These are phyloP conservation scores for Phanerochaete sordida DNA, from an alignment of 768 basidiomycete species.

Conservation along the genomic window DNA sequence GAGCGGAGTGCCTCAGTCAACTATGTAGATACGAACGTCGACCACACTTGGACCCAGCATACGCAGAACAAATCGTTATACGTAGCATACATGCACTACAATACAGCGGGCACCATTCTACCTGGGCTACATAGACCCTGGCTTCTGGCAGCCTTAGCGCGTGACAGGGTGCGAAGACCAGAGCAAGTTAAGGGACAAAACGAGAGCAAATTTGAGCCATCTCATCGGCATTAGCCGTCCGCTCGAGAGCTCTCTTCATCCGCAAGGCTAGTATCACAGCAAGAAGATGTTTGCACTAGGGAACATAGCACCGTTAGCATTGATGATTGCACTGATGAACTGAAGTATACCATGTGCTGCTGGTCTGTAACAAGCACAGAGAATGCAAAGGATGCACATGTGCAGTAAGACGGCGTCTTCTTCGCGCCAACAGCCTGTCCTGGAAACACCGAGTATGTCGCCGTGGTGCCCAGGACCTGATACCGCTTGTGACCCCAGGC, in stretches of 20 bases:
- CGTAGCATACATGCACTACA: too few relatives aligned
- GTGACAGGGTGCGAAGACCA: too few relatives aligned
- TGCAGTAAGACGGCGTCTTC: conserved; percentile 48
- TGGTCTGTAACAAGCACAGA: conserved; percentile 56
- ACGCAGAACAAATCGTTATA: too few relatives aligned
- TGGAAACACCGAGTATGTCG: conserved; percentile 55
- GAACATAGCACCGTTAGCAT: neutral
- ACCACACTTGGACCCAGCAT: too few relatives aligned
- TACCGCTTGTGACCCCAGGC: conserved; percentile 59
- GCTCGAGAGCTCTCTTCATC: conserved; percentile 48
- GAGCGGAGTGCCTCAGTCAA: too few relatives aligned
- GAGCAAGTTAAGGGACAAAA: too few relatives aligned
- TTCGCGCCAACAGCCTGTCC: conserved; percentile 33
- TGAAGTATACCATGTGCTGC: conserved; percentile 54
- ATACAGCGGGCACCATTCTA: too few relatives aligned
- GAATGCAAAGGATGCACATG: conserved; percentile 71
- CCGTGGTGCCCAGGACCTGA: conserved; percentile 64
- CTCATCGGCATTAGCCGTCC: conserved; percentile 22
- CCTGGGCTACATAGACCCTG: too few relatives aligned
- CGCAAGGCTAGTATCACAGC: conserved; percentile 60
- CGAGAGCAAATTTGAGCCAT: neutral
- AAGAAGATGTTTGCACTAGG: conserved; percentile 77
- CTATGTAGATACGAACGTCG: too few relatives aligned
- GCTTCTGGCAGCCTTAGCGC: too few relatives aligned
- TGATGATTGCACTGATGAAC: neutral